These are phyloP conservation scores for Sporisorium reilianum DNA, from an alignment of 1,284 basidiomycete genomes.

Conservation along the genomic window DNA sequence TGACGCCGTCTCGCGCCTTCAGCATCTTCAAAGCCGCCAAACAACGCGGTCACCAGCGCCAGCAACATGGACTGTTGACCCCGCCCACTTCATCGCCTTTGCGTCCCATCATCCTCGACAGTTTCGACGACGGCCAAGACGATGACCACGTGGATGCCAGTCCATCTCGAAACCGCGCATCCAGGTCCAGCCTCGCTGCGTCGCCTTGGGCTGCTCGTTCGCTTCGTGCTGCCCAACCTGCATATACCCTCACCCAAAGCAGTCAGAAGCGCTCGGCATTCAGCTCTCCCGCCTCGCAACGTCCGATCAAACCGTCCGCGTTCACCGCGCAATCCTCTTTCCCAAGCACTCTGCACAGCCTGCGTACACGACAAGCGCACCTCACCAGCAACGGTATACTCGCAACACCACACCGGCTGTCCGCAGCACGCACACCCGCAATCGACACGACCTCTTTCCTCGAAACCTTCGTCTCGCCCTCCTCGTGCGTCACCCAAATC, in stretches of 20 bases:
- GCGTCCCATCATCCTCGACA: conserved; percentile 33
- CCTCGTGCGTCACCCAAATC: conserved; percentile 21
- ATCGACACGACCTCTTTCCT: conserved; percentile 35
- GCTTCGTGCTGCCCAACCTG: background rate
- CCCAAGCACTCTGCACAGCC: conserved; percentile 6
- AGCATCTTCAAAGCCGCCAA: conserved; percentile 44
- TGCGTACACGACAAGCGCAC: conserved; percentile 20
- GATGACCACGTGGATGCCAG: conserved; percentile 5
- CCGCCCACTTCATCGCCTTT: conserved; percentile 43
- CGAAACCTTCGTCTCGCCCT: conserved; percentile 46
- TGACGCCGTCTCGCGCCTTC: conserved; percentile 56
- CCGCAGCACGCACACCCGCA: conserved; percentile 6
- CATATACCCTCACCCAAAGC: conserved; percentile 5
- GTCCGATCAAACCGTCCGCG: conserved; percentile 7
- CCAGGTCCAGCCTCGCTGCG: background rate
- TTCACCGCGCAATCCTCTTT: conserved; percentile 10
- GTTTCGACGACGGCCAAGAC: conserved; percentile 13
- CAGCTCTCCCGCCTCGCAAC: background rate
- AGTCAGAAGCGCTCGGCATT: conserved; percentile 3
- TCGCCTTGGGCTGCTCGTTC: conserved; percentile 2
- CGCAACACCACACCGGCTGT: background rate
- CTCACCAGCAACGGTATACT: conserved; percentile 7
- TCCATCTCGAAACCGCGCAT: conserved; percentile 8
- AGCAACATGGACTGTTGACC: conserved; percentile 44
- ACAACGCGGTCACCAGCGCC: conserved; percentile 33